Conservation (phyloP, 1,284 basidiomycete species). For the Ceratobasidium sp. region DNA sequence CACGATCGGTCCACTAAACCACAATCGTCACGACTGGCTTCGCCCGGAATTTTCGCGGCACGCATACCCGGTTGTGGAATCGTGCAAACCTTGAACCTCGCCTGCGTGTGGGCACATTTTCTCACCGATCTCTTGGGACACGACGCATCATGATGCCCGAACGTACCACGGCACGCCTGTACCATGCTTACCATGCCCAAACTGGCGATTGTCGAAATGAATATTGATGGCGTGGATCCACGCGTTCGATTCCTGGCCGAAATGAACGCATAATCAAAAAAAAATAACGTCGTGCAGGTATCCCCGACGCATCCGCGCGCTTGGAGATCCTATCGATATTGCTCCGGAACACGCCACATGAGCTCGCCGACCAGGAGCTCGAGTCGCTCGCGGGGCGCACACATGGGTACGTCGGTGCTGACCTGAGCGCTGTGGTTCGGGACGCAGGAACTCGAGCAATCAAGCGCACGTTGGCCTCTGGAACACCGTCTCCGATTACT, state of each 20-base stretch:
- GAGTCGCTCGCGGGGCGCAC: constrained; percentile 72
- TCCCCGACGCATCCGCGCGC: constrained; percentile 85
- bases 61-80: background rate
- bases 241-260: background rate
- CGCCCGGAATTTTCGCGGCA: background rate
- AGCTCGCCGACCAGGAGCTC: constrained; percentile 67
- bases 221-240: background rate
- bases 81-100: background rate
- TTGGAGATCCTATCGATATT: constrained; percentile 83
- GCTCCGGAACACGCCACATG: constrained; percentile 79
- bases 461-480: constrained; percentile 70
- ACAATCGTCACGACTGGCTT: too few species aligned
- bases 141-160: too few species aligned
- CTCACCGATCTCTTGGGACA: background rate
- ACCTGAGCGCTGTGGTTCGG: constrained; percentile 88
- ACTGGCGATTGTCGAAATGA: background rate
- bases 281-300: constrained; percentile 59
- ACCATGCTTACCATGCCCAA: constrained; percentile 22
- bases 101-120: background rate
- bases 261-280: background rate
- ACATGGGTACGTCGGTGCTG: constrained; percentile 97
- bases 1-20: too few species aligned
- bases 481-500: constrained; percentile 57
- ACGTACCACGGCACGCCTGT: background rate
- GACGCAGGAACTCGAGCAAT: constrained; percentile 92